phyloP scores from a whole-genome alignment of 1,139 yeast genomes.

The Kodamaea suecica region DNA sequence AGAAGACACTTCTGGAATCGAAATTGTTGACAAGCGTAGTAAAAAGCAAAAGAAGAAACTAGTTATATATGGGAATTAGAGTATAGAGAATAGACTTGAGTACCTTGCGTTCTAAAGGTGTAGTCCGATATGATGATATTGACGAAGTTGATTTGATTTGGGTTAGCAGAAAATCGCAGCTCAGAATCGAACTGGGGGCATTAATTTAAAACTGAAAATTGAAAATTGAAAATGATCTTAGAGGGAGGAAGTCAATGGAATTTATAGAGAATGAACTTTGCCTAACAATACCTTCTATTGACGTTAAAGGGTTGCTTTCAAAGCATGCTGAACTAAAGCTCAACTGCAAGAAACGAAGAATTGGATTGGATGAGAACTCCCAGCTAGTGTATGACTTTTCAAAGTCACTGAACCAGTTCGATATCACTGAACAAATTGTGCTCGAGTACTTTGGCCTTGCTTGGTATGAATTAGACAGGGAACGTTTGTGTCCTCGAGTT shows the following conservation, averaged over 20 bases:
- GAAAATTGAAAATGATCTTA: no score
- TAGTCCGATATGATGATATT: no score
- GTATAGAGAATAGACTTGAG: not conserved
- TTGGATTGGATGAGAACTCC: constrained; percentile 1
- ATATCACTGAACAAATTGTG: constrained; percentile 17
- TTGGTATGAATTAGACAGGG: constrained; percentile 14
- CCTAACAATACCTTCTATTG: not conserved
- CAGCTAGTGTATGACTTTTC: constrained; percentile 13
- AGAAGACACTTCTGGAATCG: constrained; percentile 11
- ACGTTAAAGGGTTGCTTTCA: constrained; percentile 5
- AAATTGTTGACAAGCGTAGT: constrained; percentile 25
- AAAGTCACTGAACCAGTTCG: constrained; percentile 16
- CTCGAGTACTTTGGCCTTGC: constrained; percentile 14
- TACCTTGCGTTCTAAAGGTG: no score
- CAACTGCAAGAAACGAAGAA: constrained; percentile 4
- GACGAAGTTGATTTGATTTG: no score
- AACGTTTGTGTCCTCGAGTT: constrained; percentile 20
- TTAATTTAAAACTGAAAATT: no score
- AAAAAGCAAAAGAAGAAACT: constrained; percentile 31
- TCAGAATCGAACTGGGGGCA: no score
- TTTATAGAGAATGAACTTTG: not conserved
- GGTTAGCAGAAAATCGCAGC: no score
- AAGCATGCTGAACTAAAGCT: constrained; percentile 10
- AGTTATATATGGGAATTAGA: constrained; percentile 10
- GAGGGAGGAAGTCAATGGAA: no score